phyloP scores from a whole-genome alignment of 169 alveolate genomes.

The Plasmodium gonderi region DNA sequence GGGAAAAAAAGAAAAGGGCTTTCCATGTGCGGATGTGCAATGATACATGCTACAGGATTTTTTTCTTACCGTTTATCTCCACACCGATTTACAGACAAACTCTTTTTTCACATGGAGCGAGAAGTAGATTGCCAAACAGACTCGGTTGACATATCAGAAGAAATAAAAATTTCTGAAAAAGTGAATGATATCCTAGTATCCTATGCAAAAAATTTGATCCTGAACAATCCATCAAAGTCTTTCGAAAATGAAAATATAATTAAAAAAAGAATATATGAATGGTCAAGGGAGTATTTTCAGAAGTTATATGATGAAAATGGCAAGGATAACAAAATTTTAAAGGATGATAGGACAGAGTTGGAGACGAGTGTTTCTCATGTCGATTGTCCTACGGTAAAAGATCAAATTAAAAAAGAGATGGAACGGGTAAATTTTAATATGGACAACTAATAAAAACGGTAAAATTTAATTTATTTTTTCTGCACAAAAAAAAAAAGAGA shows the following conservation, averaged over 20 bases:
- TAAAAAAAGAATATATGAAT: conserved; percentile 33
- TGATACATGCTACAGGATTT: not conserved
- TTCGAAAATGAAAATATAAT: conserved; percentile 5
- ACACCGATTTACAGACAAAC: not conserved
- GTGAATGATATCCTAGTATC: conserved; percentile 28
- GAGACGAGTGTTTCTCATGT: not conserved
- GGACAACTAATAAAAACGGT: not conserved
- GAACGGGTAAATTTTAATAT: conserved; percentile 43
- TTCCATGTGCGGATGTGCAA: too few species aligned
- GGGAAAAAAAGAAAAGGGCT: too few species aligned
- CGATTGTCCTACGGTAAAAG: conserved; percentile 12
- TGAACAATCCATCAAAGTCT: conserved; percentile 24
- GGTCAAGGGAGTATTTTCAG: conserved; percentile 72
- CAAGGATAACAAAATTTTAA: not conserved
- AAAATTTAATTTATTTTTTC: not conserved
- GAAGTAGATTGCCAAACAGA: conserved; percentile 70
- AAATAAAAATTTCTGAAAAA: conserved; percentile 48
- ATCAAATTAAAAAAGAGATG: conserved; percentile 60
- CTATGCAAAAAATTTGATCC: conserved; percentile 50
- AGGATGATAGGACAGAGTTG: not conserved
- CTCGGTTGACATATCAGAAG: conserved; percentile 12
- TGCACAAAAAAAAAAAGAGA: not conserved
- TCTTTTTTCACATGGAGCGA: conserved; percentile 23
- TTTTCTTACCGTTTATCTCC: not conserved
- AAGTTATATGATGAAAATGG: conserved; percentile 38